A percentile compares a stretch with the other conserved stretches of the same genome.
These are phyloP conservation scores for Aquilaria yunnanensis DNA, from an alignment of 345 rosid genomes.

Conservation along the genomic window DNA sequence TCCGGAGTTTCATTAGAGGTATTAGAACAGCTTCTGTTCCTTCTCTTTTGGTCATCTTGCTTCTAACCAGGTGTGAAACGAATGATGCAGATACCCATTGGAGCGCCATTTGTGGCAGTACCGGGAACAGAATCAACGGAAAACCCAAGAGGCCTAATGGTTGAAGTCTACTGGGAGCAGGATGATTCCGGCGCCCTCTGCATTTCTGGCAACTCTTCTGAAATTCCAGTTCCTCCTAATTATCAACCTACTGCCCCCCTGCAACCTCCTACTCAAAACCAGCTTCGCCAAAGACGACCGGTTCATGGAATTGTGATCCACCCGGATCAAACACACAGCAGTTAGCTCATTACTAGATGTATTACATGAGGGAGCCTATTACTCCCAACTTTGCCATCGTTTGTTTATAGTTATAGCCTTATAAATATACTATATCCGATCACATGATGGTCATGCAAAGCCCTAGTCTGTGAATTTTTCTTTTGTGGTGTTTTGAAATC, in stretches of 20 bases:
- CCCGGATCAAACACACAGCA: constrained; percentile 26
- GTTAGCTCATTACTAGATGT: no score
- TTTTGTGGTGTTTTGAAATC: no score
- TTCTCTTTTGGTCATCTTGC: not conserved
- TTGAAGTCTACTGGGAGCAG: constrained; percentile 89
- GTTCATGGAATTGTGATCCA: constrained; percentile 58
- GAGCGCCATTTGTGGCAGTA: constrained; percentile 70
- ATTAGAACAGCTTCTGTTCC: not conserved
- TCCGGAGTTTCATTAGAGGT: constrained; percentile 68
- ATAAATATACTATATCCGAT: no score
- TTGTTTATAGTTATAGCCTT: no score
- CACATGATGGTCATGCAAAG: no score
- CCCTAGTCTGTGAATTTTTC: no score
- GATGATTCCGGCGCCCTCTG: constrained; percentile 83
- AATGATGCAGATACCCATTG: constrained; percentile 64
- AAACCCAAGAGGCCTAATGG: constrained; percentile 73
- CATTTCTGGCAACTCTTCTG: constrained; percentile 73
- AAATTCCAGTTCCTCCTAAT: constrained; percentile 53
- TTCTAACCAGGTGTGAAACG: not conserved
- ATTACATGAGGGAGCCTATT: no score
- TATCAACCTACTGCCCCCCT: constrained; percentile 24
- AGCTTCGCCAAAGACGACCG: constrained; percentile 30
- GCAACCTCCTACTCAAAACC: constrained; percentile 17
- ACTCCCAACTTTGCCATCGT: no score
- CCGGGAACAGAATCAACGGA: constrained; percentile 59